A percentile compares a stretch with the other conserved stretches of the same genome.
phyloP scores from a whole-genome alignment of 2,329 filamentous ascomycete species.

The Colletotrichum sp. region DNA sequence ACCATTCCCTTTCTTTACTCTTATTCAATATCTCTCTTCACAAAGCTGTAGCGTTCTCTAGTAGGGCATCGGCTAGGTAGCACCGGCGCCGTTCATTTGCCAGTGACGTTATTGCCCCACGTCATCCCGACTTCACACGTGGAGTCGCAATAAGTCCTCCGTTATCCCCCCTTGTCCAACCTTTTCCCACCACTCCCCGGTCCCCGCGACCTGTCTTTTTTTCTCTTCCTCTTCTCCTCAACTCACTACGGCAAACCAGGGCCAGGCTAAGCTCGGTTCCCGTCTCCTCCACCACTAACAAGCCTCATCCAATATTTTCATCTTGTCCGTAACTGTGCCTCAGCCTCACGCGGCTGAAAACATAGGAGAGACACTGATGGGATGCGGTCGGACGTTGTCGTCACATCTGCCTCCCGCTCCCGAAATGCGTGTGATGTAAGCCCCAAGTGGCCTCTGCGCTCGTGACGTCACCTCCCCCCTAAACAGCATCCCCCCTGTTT shows the following conservation, averaged over 20 bases:
- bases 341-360: neutral
- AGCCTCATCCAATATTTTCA: neutral
- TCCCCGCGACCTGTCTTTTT: neutral
- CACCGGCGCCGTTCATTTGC: constrained; percentile 3
- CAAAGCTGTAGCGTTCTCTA: neutral
- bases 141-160: constrained; percentile 4
- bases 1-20: neutral
- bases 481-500: neutral
- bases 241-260: neutral
- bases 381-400: neutral
- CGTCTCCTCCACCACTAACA: neutral
- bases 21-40: neutral
- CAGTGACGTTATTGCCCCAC: constrained; percentile 8
- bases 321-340: neutral
- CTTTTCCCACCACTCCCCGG: neutral
- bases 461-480: constrained; percentile 5
- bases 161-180: neutral
- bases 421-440: neutral
- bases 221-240: neutral
- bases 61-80: neutral
- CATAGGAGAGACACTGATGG: neutral
- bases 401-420: constrained; percentile 1
- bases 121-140: constrained; percentile 21
- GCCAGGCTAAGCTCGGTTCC: neutral
- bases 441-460: neutral